These are phyloP conservation scores for Rhizopogon vesiculosus DNA, from an alignment of 768 basidiomycete species.

Conservation along the genomic window DNA sequence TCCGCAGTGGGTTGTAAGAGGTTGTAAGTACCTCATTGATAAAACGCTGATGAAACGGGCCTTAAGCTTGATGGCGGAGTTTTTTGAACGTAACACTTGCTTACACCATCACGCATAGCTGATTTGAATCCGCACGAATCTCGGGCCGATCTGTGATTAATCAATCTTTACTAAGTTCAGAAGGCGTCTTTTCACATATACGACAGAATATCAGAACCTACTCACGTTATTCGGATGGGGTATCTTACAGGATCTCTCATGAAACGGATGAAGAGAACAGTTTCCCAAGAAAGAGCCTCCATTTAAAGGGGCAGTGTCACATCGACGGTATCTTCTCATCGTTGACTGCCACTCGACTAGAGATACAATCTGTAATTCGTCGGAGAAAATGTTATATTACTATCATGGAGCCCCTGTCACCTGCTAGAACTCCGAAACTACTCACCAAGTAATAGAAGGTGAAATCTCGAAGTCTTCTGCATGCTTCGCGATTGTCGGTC, in stretches of 20 bases:
- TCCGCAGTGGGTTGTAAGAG: no score
- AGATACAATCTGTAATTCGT: conserved; percentile 21
- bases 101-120: no score
- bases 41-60: no score
- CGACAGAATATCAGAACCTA: neutral
- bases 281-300: conserved; percentile 33
- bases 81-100: neutral
- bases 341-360: conserved; percentile 41
- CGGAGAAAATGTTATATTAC: no score
- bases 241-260: conserved; percentile 26
- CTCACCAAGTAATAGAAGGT: neutral
- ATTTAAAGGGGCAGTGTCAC: conserved; percentile 27
- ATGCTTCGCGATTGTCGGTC: neutral
- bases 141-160: neutral
- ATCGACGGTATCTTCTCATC: conserved; percentile 46
- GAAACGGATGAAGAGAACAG: conserved; percentile 37
- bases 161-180: neutral
- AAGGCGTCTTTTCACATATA: neutral
- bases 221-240: neutral
- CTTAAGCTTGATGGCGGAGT: neutral
- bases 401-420: neutral
- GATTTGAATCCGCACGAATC: no score
- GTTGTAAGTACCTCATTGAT: no score
- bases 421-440: neutral
- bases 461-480: neutral